A percentile compares a stretch with the other conserved stretches of the same genome.
Evolutionary conservation across 75 land plant species (phyloP).

Genomic region (Selaginella moellendorffii): DNA sequence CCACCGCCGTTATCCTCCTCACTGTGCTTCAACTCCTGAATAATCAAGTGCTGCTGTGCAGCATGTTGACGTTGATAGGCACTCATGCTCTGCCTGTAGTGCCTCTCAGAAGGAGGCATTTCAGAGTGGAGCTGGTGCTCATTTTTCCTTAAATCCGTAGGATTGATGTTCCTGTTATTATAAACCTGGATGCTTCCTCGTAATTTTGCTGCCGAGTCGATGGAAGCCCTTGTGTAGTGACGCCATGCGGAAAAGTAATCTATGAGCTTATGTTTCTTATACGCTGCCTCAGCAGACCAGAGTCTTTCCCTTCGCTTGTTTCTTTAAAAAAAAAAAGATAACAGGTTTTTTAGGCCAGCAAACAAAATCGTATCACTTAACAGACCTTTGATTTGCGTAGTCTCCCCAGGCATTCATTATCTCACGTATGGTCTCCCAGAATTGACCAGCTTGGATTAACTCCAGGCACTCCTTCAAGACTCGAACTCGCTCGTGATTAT

Average conservation of each 20-base stretch:
- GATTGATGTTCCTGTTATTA: neutral
- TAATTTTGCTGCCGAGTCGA: conserved; percentile 9
- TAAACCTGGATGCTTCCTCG: conserved; percentile 13
- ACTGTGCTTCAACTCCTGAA: neutral
- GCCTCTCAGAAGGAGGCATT: neutral
- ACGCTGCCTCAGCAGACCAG: conserved; percentile 11
- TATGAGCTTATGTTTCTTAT: conserved; percentile 12
- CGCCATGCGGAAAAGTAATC: conserved; percentile 14
- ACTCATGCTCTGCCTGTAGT: neutral
- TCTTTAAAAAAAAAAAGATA: neutral
- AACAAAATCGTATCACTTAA: neutral
- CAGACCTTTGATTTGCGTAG: conserved; percentile 10
- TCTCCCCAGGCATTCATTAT: conserved; percentile 9
- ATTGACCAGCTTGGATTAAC: conserved; percentile 5
- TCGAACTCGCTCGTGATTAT: neutral
- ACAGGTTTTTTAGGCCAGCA: neutral
- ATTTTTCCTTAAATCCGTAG: neutral
- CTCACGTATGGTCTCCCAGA: neutral
- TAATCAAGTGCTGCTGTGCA: neutral
- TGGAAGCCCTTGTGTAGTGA: conserved; percentile 11
- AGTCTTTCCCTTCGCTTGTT: conserved; percentile 5
- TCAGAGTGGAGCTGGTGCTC: neutral
- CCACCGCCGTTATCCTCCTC: neutral
- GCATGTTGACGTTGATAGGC: neutral
- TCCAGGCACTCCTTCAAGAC: conserved; percentile 7